Conservation (phyloP, 495 filamentous ascomycete genomes). For the Arthonia radiata region DNA sequence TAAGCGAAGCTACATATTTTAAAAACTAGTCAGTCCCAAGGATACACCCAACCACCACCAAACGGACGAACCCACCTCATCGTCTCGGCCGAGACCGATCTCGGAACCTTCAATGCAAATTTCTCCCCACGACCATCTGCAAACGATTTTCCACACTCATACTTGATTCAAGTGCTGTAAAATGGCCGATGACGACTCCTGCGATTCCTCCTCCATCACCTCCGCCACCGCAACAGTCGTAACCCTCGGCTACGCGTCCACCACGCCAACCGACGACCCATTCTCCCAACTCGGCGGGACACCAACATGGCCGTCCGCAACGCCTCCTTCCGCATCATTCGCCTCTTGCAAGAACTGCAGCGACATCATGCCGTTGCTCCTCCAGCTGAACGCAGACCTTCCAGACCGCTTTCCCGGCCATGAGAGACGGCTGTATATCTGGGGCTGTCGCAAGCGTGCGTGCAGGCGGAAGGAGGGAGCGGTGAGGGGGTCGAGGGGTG, state of each 20-base stretch:
- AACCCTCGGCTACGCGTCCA: slow-evolving; percentile 71
- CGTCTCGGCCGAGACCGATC: too few species aligned
- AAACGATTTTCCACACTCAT: too few species aligned
- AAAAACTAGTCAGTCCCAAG: too few species aligned
- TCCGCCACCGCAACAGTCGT: slow-evolving; percentile 70
- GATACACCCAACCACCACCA: too few species aligned
- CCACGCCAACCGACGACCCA: slow-evolving; percentile 57
- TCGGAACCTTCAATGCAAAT: too few species aligned
- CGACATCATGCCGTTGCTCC: slow-evolving; percentile 51
- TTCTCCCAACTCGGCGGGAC: slow-evolving; percentile 71
- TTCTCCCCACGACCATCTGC: too few species aligned
- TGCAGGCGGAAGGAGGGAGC: slow-evolving; percentile 67
- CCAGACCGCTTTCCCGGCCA: slow-evolving; percentile 65
- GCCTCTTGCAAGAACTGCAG: slow-evolving; percentile 82
- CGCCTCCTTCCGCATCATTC: slow-evolving; percentile 49
- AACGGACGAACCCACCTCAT: too few species aligned
- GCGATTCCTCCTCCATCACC: slow-evolving; percentile 49
- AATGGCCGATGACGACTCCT: slow-evolving; percentile 60
- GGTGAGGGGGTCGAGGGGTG: slow-evolving; percentile 21
- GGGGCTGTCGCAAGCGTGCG: slow-evolving; percentile 48
- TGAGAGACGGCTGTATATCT: slow-evolving; percentile 68
- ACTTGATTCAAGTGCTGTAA: too few species aligned
- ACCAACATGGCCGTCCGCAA: slow-evolving; percentile 40
- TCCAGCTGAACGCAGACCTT: slow-evolving; percentile 81
- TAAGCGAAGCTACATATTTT: too few species aligned